A percentile compares a stretch with the other conserved stretches of the same genome.
phyloP scores from a whole-genome alignment of 306 rosid species.

The Prunus padus region DNA sequence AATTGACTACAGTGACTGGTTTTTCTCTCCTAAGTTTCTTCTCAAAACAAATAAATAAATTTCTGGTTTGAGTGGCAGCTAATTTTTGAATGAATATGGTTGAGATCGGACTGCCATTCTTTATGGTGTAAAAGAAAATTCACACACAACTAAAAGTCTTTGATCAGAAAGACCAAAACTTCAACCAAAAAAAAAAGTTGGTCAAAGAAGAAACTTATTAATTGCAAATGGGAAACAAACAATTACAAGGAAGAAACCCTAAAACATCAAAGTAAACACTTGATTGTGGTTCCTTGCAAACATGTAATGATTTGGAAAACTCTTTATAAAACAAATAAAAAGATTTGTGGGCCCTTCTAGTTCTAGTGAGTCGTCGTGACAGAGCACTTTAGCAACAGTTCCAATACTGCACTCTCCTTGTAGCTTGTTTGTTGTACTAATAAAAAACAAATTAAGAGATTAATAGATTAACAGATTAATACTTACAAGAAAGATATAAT shows the following conservation, averaged over 20 bases:
- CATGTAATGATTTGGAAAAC: no score
- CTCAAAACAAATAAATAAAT: background rate
- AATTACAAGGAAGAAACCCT: background rate
- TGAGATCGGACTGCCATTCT: background rate
- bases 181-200: background rate
- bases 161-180: background rate
- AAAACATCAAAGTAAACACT: background rate
- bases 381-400: background rate
- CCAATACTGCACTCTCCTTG: background rate
- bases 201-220: no score
- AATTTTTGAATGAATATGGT: background rate
- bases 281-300: no score
- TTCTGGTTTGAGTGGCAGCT: background rate
- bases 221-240: background rate
- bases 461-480: background rate
- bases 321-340: no score
- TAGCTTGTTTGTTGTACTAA: no score
- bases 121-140: background rate
- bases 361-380: no score
- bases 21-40: background rate
- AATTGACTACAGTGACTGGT: constrained; percentile 15
- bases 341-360: no score
- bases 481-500: background rate
- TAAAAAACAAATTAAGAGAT: background rate
- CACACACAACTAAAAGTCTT: background rate